phyloP scores from a whole-genome alignment of 2,329 filamentous ascomycete genomes.

The Didymella glomerata region DNA sequence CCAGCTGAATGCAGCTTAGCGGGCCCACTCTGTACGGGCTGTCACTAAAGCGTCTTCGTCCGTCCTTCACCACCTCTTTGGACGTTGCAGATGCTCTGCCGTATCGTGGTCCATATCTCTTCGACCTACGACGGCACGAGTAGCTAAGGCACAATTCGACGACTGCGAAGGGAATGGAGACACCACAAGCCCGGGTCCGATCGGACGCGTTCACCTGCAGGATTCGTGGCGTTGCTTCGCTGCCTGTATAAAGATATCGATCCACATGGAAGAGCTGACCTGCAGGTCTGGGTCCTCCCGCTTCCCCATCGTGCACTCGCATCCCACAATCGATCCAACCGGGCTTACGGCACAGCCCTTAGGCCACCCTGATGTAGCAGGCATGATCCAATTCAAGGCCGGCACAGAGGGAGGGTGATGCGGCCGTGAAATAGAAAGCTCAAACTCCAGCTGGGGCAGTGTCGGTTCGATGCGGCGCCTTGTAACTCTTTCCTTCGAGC shows the following conservation, averaged over 20 bases:
- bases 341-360: background rate
- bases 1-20: background rate
- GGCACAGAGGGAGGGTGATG: background rate
- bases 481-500: background rate
- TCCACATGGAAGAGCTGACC: background rate
- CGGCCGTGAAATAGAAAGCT: background rate
- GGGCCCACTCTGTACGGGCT: too few relatives aligned
- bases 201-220: background rate
- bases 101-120: background rate
- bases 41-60: background rate
- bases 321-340: background rate
- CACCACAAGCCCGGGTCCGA: background rate
- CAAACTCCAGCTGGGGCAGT: background rate
- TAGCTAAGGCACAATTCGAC: background rate
- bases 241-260: background rate
- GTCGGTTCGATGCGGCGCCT: background rate
- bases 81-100: background rate
- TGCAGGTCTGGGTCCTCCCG: background rate
- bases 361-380: background rate
- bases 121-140: background rate
- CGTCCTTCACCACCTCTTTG: background rate
- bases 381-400: background rate
- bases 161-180: background rate
- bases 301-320: background rate
- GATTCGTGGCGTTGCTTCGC: background rate